A percentile compares a stretch with the other conserved stretches of the same genome.
phyloP scores from a whole-genome alignment of 768 basidiomycete species.

The Suillus weaverae region DNA sequence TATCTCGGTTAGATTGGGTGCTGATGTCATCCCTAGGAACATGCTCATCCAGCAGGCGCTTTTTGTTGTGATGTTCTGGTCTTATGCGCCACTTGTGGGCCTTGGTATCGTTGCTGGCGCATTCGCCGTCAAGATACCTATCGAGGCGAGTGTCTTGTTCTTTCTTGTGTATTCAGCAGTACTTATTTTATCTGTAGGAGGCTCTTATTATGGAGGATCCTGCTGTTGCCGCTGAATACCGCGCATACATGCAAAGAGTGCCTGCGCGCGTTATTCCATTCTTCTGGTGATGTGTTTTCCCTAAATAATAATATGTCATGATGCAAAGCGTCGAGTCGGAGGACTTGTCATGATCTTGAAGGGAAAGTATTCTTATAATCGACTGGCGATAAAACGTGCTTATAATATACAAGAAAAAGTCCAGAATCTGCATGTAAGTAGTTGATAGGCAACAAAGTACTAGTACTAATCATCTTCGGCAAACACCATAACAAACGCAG shows the following conservation, averaged over 20 bases:
- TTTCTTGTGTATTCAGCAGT: background rate
- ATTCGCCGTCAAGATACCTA: conserved; percentile 34
- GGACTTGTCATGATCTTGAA: background rate
- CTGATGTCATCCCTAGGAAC: background rate
- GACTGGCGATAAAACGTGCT: background rate
- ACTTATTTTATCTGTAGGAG: conserved; percentile 24
- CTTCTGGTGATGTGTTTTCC: conserved; percentile 23
- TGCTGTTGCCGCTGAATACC: conserved; percentile 26
- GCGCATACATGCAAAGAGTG: conserved; percentile 30
- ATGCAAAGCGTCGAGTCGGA: background rate
- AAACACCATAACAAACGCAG: too few species aligned
- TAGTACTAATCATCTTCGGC: too few species aligned
- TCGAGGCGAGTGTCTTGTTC: conserved; percentile 27
- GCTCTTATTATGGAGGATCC: conserved; percentile 27
- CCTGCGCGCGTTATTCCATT: conserved; percentile 32
- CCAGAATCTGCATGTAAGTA: background rate
- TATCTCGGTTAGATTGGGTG: conserved; percentile 12
- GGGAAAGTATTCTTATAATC: background rate
- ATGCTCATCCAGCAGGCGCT: background rate
- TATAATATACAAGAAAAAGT: background rate
- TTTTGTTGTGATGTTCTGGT: conserved; percentile 24
- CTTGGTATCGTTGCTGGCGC: conserved; percentile 23
- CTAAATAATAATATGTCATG: background rate
- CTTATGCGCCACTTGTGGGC: conserved; percentile 33
- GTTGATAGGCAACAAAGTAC: background rate